These are phyloP conservation scores for Citrus inodora DNA, from an alignment of 345 rosid genomes.

Conservation along the genomic window DNA sequence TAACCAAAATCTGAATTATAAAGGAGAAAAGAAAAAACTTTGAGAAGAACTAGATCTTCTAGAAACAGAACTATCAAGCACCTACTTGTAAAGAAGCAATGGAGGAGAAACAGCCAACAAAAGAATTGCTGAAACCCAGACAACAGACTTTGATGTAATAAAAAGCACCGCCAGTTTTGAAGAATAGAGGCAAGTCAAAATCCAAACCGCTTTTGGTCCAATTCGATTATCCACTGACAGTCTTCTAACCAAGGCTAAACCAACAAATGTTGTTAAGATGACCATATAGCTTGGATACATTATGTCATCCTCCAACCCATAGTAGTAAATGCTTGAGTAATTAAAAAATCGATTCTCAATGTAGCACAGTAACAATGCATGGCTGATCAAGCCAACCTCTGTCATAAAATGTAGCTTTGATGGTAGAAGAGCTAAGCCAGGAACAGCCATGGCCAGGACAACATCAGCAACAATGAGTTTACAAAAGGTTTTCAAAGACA, in stretches of 20 bases:
- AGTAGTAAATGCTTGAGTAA: slow-evolving; percentile 83
- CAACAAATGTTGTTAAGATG: slow-evolving; percentile 73
- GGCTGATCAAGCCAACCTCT: slow-evolving; percentile 77
- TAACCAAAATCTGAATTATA: background rate
- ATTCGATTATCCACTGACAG: slow-evolving; percentile 69
- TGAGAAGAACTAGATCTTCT: background rate
- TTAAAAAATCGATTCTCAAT: slow-evolving; percentile 88
- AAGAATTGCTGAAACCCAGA: slow-evolving; percentile 84
- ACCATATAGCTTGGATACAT: slow-evolving; percentile 99
- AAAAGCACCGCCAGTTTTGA: slow-evolving; percentile 93
- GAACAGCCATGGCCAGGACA: slow-evolving; percentile 80
- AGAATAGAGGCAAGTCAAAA: slow-evolving; percentile 84
- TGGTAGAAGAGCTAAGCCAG: slow-evolving; percentile 94
- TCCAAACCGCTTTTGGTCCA: slow-evolving; percentile 84
- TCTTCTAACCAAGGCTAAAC: slow-evolving; percentile 84
- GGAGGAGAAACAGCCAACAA: slow-evolving; percentile 90
- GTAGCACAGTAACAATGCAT: slow-evolving; percentile 72
- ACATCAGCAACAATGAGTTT: slow-evolving; percentile 80
- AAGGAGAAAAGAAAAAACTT: background rate
- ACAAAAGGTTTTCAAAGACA: slow-evolving; percentile 91
- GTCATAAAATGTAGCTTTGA: slow-evolving; percentile 66
- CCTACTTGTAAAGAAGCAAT: slow-evolving; percentile 86
- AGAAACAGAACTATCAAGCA: slow-evolving; percentile 8
- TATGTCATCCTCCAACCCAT: slow-evolving; percentile 90
- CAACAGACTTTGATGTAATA: slow-evolving; percentile 75